Conservation (phyloP, 441 rosid species). For the Mallotus japonicus region DNA sequence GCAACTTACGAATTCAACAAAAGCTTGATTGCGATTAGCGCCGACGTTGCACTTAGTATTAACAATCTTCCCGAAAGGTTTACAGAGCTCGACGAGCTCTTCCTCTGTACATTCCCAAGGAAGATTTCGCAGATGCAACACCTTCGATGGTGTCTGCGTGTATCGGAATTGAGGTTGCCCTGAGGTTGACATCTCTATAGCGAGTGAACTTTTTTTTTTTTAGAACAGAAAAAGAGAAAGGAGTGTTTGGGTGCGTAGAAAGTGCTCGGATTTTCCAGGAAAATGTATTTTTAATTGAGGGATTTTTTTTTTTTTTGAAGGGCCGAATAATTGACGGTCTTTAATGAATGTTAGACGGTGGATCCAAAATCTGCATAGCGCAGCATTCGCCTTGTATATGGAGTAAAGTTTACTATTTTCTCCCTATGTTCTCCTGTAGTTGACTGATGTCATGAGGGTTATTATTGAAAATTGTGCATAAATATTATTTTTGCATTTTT, state of each 20-base stretch:
- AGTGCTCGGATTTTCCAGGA: background rate
- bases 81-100: constrained; percentile 90
- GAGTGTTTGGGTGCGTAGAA: constrained; percentile 9
- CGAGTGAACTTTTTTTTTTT: background rate
- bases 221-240: background rate
- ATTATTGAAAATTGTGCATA: too few relatives aligned
- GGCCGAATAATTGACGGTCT: too few relatives aligned
- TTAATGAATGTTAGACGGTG: too few relatives aligned
- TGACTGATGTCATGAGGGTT: too few relatives aligned
- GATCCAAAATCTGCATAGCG: too few relatives aligned
- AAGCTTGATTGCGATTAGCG: constrained; percentile 95
- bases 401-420: too few relatives aligned
- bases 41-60: constrained; percentile 97
- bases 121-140: constrained; percentile 87
- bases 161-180: constrained; percentile 91
- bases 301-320: too few relatives aligned
- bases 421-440: too few relatives aligned
- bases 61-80: constrained; percentile 93
- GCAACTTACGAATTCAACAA: constrained; percentile 77
- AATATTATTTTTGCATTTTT: too few relatives aligned
- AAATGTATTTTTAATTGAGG: background rate
- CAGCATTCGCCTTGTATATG: too few relatives aligned
- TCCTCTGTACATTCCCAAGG: constrained; percentile 96
- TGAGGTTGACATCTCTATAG: constrained; percentile 52
- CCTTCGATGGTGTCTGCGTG: constrained; percentile 99